Base-by-base conservation (phyloP, 2,329 filamentous ascomycete genomes). In the Fusarium tanahbumbuense region DNA sequence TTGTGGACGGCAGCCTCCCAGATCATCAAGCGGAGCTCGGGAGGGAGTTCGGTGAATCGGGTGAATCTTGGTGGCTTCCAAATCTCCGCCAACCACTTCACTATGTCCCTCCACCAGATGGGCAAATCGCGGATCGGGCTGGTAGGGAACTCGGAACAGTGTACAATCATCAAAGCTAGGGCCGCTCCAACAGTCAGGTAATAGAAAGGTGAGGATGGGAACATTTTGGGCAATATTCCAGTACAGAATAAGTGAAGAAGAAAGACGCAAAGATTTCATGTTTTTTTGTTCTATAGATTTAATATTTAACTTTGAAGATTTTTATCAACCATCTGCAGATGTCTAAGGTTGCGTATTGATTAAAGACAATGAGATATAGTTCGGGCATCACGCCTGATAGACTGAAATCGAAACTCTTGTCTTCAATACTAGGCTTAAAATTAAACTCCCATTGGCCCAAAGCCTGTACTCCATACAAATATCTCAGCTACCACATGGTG, bases 1-100 rank as follows among this genome's bases (percentile, higher is more conserved):
- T 46, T 10, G 9, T 12, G 3, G 54, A 64, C 22, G 10, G 48
- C 48, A 13, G 25, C 18, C 25, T 61, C 23, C 66, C 66, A 69
- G 3, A 69, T 54, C 13, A 46, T 45, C 3, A 69, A 34, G 1
- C 32, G 47, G 10, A 66, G 16, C 8, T 69, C 66, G 2, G 10
- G 3, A 0, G 66, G 60, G 8, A 69, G 45, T 3, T 61, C 1
- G 5, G 44, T 1, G n/a, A 61, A 61, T 1, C 20, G 11, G 4
- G 8, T 44, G 10, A 62, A 45, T 8, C 4, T 15, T 9, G 7
- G 12, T 8, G 10, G 16, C 3, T n/a, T 45, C 42, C n/a, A 9
- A 6, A 16, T 45, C 15, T 37, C 34, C 18, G 1, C 6, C 18
- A 6, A n/a, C 34, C 18, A 37, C 18, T 37, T 37, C 18, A 37